Percentiles rank a stretch among this genome's conserved stretches.
Conservation (phyloP, 169 alveolate species). For the Plasmodium falciparum region DNA sequence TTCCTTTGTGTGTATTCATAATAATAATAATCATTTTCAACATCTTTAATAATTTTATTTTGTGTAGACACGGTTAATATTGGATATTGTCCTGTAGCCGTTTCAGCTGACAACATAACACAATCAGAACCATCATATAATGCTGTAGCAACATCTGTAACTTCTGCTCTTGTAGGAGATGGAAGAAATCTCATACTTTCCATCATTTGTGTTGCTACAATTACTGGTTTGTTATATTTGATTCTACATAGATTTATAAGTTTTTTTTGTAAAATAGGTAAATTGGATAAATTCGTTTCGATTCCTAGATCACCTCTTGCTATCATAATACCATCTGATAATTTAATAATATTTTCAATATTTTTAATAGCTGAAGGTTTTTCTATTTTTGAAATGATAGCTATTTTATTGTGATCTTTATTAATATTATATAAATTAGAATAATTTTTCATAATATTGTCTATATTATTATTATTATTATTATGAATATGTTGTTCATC, state of each 20-base stretch:
- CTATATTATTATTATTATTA: neutral
- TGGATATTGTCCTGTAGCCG: constrained; percentile 89
- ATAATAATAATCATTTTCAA: constrained; percentile 81
- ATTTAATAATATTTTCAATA: constrained; percentile 92
- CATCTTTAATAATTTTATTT: constrained; percentile 79
- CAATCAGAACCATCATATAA: constrained; percentile 97
- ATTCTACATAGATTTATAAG: constrained; percentile 85
- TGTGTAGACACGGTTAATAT: constrained; percentile 82
- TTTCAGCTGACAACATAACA: constrained; percentile 93
- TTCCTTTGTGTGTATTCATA: constrained; percentile 78
- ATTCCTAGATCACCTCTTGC: constrained; percentile 99
- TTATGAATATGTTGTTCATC: neutral
- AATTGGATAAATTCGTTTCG: constrained; percentile 96
- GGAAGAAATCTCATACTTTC: constrained; percentile 96
- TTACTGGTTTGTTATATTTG: constrained; percentile 94
- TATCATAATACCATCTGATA: constrained; percentile 97
- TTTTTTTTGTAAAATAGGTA: constrained; percentile 93
- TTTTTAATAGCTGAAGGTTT: constrained; percentile 94
- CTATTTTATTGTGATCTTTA: constrained; percentile 83
- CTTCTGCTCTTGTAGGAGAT: constrained; percentile 99
- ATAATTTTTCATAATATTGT: constrained; percentile 8
- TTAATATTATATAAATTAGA: constrained; percentile 72
- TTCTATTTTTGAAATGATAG: constrained; percentile 96
- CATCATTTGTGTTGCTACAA: constrained; percentile 98
- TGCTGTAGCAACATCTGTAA: constrained; percentile 97